Conservation (phyloP, 345 rosid genomes). For the Rhodamnia argentea region DNA sequence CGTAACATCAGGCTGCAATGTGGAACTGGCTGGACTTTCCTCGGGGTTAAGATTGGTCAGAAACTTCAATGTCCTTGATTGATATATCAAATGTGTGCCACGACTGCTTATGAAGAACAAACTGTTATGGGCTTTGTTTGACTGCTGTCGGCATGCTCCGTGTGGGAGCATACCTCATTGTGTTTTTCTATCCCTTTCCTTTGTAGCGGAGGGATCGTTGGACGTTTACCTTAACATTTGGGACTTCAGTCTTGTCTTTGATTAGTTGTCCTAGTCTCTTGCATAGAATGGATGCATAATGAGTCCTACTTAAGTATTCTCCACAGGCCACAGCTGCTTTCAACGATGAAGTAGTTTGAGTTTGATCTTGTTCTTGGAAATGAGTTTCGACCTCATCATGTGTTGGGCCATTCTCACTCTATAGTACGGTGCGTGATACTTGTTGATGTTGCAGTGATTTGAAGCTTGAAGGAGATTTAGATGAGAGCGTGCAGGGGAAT, state of each 20-base stretch:
- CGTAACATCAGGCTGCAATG: neutral
- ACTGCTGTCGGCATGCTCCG: neutral
- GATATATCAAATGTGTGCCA: neutral
- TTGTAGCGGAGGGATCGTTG: neutral
- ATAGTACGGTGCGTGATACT: neutral
- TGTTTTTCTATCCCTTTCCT: neutral
- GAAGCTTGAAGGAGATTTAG: neutral
- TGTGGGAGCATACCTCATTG: neutral
- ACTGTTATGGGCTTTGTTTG: neutral
- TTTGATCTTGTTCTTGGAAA: neutral
- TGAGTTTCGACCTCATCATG: neutral
- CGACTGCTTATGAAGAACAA: neutral
- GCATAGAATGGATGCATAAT: neutral
- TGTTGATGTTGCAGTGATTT: neutral
- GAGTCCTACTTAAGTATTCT: neutral
- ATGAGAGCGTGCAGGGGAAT: neutral
- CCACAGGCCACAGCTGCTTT: neutral
- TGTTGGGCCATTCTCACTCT: neutral
- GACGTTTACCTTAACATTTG: neutral
- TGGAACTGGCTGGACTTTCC: neutral
- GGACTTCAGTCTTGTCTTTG: neutral
- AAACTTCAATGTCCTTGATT: neutral
- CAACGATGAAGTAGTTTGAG: neutral
- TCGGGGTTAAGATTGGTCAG: neutral
- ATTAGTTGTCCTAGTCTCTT: neutral